Evolutionary conservation across 371 early-diverging fungal genomes (phyloP).

Genomic region (Parasitella parasitica): DNA sequence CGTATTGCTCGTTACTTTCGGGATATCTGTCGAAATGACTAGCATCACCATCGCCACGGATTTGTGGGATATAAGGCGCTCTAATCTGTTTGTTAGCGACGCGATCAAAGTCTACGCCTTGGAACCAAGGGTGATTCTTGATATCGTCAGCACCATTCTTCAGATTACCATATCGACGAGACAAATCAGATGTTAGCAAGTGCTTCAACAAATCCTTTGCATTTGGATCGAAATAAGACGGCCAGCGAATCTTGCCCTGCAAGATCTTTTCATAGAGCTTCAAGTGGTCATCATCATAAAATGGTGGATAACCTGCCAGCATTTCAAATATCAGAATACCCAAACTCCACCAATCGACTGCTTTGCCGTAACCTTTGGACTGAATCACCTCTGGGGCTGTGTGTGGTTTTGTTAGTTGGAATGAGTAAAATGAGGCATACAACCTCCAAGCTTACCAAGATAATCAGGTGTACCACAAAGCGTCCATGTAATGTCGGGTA

Average conservation of each 20-base stretch:
- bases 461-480: conserved; percentile 99
- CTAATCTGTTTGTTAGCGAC: conserved; percentile 73
- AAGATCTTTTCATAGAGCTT: conserved; percentile 95
- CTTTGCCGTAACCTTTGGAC: conserved; percentile 94
- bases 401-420: not conserved
- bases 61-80: conserved; percentile 90
- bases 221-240: conserved; percentile 84
- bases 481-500: conserved; percentile 74
- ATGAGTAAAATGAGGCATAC: not conserved
- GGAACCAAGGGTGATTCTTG: conserved; percentile 94
- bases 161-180: conserved; percentile 91
- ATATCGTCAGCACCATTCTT: conserved; percentile 89
- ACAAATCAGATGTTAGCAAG: conserved; percentile 84
- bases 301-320: conserved; percentile 89
- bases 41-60: conserved; percentile 87
- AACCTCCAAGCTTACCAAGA: conserved; percentile 25
- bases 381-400: conserved; percentile 97
- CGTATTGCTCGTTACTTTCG: conserved; percentile 68
- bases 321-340: conserved; percentile 98
- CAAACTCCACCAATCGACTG: conserved; percentile 99
- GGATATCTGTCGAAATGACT: conserved; percentile 93
- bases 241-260: conserved; percentile 85
- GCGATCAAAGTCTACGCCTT: conserved; percentile 88
- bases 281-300: conserved; percentile 95
- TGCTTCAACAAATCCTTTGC: conserved; percentile 91